Percentiles rank a stretch among this genome's conserved stretches.
Conservation (phyloP, 2,329 filamentous ascomycete species). For the Anthostomella pinea region DNA sequence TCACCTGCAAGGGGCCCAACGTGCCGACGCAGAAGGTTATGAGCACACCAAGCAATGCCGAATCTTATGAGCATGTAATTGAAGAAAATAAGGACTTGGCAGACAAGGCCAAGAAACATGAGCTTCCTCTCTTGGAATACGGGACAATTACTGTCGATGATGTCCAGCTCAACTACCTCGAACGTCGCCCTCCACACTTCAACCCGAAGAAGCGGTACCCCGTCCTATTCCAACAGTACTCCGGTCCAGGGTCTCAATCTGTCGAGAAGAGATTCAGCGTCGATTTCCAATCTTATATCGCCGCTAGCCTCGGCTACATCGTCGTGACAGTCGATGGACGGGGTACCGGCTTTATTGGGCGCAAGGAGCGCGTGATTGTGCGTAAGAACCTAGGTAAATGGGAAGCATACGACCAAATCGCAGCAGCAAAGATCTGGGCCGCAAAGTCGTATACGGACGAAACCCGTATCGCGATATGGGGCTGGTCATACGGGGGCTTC, state of each 20-base stretch:
- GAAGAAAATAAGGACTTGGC: slow-evolving; percentile 75
- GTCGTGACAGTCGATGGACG: slow-evolving; percentile 93
- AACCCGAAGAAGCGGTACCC: slow-evolving; percentile 81
- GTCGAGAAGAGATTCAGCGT: slow-evolving; percentile 78
- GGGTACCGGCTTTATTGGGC: slow-evolving; percentile 87
- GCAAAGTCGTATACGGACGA: slow-evolving; percentile 79
- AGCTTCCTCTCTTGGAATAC: slow-evolving; percentile 80
- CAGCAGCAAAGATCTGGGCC: slow-evolving; percentile 80
- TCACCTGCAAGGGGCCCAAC: slow-evolving; percentile 78
- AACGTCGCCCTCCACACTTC: slow-evolving; percentile 88
- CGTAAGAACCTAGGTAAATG: slow-evolving; percentile 80
- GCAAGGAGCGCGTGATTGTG: slow-evolving; percentile 76
- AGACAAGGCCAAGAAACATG: slow-evolving; percentile 68
- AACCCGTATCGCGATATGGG: slow-evolving; percentile 87
- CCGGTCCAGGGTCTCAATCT: slow-evolving; percentile 86
- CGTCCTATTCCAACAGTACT: slow-evolving; percentile 92
- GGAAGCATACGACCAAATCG: slow-evolving; percentile 89
- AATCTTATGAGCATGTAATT: slow-evolving; percentile 65
- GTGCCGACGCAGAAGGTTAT: slow-evolving; percentile 91
- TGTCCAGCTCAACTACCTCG: slow-evolving; percentile 68
- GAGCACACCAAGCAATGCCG: slow-evolving; percentile 69
- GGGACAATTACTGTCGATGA: slow-evolving; percentile 82
- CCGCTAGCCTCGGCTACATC: slow-evolving; percentile 82
- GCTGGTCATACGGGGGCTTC: slow-evolving; percentile 97
- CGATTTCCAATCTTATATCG: slow-evolving; percentile 88